Evolutionary conservation across 306 rosid genomes (phyloP), one percentile per base, ranked within the genome.

Genomic region (Parietaria judaica): DNA sequence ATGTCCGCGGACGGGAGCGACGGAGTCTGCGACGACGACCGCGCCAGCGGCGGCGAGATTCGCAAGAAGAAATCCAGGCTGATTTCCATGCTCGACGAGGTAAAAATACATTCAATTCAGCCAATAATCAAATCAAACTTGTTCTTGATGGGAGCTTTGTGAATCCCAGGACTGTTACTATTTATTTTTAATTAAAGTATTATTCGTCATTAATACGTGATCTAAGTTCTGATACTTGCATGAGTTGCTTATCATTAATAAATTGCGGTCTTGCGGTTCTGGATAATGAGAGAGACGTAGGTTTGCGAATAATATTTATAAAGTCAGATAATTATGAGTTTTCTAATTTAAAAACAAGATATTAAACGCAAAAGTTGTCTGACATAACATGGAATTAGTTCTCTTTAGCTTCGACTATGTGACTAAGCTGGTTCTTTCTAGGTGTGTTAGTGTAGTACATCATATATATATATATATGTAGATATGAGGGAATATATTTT

Each of bases 11-110:
- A 7, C 14, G 14, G 5, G 14, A 1, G 13, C 53, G 53, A 49
- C 53, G 53, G 1, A 11, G n/a, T n/a, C n/a, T n/a, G n/a, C n/a
- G 53, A n/a, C 15, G 53, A 49, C 15, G 53, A 49, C 10, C n/a
- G 14, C 41, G 37, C 1, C 23, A 36, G 11, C 9, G 4, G 48
- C 8, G 14, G 66, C 16, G 87, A 73, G 23, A 49, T 65, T 43
- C 67, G 82, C 47, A 70, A 72, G 47, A 80, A 76, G 56, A 86
- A 86, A 70, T 86, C 91, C 0, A 80, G 81, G 52, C 69, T 89
- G 36, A 64, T 86, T 61, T 76, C 84, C 3, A 78, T 89, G 95
- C 91, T 89, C 6, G 89, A 86, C 54, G 97, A 86, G 97, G 97
- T 89, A 78, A 9, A 56, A 46, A 3, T n/a, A 1, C 44, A 41